Conservation (phyloP, 306 rosid species). For the Vicia sativa region DNA sequence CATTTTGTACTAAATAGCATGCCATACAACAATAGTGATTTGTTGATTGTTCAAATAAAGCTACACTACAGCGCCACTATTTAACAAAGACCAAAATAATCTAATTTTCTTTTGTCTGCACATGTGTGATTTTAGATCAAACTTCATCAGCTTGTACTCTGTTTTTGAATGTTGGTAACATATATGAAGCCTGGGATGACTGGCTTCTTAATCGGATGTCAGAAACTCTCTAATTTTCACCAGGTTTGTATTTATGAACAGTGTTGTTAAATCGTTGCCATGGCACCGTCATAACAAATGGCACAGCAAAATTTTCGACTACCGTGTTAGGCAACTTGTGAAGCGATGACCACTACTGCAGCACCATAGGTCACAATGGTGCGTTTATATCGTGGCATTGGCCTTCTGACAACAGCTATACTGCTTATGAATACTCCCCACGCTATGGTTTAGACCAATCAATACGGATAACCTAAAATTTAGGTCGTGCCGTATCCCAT, state of each 20-base stretch:
- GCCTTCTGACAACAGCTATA: background rate
- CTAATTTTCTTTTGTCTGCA: conserved; percentile 13
- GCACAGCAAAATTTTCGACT: background rate
- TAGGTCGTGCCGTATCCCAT: too few relatives aligned
- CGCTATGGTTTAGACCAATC: background rate
- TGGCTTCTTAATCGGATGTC: too few relatives aligned
- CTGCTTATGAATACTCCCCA: background rate
- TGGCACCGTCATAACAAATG: background rate
- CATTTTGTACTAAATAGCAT: background rate
- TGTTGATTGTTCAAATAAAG: background rate
- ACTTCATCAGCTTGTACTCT: conserved; percentile 30
- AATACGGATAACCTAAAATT: too few relatives aligned
- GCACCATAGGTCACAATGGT: background rate
- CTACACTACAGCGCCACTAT: background rate
- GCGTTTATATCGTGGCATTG: background rate
- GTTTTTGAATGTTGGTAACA: conserved; percentile 40
- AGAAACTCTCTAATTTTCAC: conserved; percentile 4
- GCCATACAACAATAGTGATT: background rate
- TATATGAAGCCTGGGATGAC: conserved; percentile 33
- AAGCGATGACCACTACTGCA: background rate
- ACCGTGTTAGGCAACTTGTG: background rate
- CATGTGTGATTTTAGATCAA: conserved; percentile 31
- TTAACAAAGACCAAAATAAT: conserved; percentile 5
- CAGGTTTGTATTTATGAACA: background rate
- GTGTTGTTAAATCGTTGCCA: background rate